Base-by-base conservation (phyloP, 371 early-diverging fungal species). In the Apophysomyces trapeziformis region DNA sequence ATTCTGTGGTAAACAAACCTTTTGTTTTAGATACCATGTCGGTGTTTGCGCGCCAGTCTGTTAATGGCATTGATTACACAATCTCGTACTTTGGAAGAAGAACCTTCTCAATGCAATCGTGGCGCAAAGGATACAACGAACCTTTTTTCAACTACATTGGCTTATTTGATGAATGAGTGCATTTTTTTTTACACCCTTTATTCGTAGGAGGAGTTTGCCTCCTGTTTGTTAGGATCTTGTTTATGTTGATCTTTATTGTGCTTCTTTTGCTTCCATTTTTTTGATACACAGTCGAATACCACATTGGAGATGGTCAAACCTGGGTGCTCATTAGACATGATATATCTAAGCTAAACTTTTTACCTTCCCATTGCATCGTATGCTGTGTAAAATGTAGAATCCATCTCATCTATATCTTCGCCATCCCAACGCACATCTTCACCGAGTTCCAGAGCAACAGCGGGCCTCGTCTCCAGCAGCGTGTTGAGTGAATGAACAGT, bases 401-500 rank as follows among this genome's bases (percentile, higher is more conserved):
- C 71, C 7, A 75, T 38, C 18, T 67, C 63, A 46, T 58, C 71
- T 72, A 75, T 64, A 50, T 79, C 75, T 32, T 77, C 68, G 3
- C 70, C 74, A 7, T 74, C 72, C 70, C 68, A 76, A 18, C 76
- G 67, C 8, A 73, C 68, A 35, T 72, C 63, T 54, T 74, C 74
- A 39, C 85, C 85, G 7, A 88, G 70, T 0, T 77, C 70, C 9
- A 68, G 74, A 1, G 82, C 74, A 0, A 84, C 76, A 8, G 76
- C 72, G 1, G 87, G 86, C 18, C 84, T 84, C 2, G 86, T 76
- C 66, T 92, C 91, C 35, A 96, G 74, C 2, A 97, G 80, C 0
- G 96, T 92, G 2, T 88, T 77, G 0, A 95, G 69, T 0, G 93
- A 75, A 72, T 94, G 88, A 0, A 93, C 96, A 7, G 86, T 90